Base-by-base conservation (phyloP, 805 yeast species). In the Candida qinlingensis region DNA sequence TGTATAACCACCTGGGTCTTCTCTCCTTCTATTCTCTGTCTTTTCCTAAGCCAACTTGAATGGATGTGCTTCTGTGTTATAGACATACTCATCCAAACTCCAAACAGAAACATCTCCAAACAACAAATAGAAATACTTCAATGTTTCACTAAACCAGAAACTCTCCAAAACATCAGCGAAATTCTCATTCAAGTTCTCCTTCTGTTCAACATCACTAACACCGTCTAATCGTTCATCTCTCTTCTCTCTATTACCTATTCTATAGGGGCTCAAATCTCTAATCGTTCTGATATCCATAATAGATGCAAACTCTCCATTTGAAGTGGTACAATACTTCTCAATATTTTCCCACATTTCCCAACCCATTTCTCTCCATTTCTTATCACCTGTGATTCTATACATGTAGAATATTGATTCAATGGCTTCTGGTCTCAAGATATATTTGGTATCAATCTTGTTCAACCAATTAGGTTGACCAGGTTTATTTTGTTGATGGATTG, bases 41-140 rank as follows among this genome's bases (percentile, higher is more conserved):
- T 34, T 19, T 47, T 37, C 46, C 38, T 39, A 58, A 29, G 47
- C 38, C 37, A 61, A 37, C 46, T 57, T 66, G 49, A 82, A 66
- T 2, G 85, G 79, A 61, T 82, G 88, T 0, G 86, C 87, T 52
- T 81, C 83, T 2, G 83, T 75, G 45, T 82, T 81, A 54, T 75
- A 73, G 0, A 82, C 77, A 61, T 71, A 79, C 37, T 80, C 78
- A 54, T 79, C 81, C 49, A 78, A 61, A 39, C 75, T 70, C 60
- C 72, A 66, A 12, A 68, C 62, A 7, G 65, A 58, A 11, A 71
- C 62, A 34, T 73, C 76, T 41, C 73, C 71, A 54, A 77, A 77
- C 46, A 79, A 58, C 47, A 79, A 59, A 54, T 74, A 78, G 43
- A 73, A 75, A 54, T 79, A 80, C 59, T 81, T 81, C 53, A 81